Evolutionary conservation across 129 eudicot species (phyloP).

Genomic region (Erigeron canadensis): DNA sequence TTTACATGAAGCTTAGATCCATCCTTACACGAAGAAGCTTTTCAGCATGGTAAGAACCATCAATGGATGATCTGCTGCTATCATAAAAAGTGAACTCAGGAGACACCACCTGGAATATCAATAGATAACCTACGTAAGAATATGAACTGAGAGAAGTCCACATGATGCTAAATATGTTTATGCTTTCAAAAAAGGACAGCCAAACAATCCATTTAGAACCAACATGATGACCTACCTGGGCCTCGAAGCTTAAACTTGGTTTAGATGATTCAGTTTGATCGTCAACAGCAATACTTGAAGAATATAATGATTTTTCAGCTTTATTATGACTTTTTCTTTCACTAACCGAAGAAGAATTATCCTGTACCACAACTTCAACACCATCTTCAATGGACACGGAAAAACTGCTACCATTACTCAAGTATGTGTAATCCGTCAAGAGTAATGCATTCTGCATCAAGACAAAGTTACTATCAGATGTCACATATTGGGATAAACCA

Average conservation of each 20-base stretch:
- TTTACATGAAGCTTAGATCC: constrained; percentile 97
- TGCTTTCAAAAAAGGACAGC: neutral
- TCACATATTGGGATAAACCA: constrained; percentile 9
- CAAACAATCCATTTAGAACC: neutral
- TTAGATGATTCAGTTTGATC: constrained; percentile 38
- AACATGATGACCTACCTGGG: constrained; percentile 59
- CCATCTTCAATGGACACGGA: constrained; percentile 73
- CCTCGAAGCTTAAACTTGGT: constrained; percentile 87
- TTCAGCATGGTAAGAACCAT: constrained; percentile 76
- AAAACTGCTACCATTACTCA: constrained; percentile 87
- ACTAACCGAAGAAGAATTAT: constrained; percentile 31
- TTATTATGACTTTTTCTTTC: constrained; percentile 22
- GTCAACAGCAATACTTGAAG: constrained; percentile 38
- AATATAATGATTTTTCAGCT: constrained; percentile 38
- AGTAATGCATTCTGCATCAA: constrained; percentile 72
- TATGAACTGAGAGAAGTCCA: neutral
- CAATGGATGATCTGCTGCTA: constrained; percentile 84
- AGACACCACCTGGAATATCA: constrained; percentile 71
- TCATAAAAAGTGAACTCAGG: constrained; percentile 96
- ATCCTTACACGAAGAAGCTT: constrained; percentile 92
- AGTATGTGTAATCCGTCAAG: constrained; percentile 69
- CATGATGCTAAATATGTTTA: neutral
- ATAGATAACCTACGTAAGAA: constrained; percentile 25
- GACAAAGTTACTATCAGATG: constrained; percentile 5
- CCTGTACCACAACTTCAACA: constrained; percentile 61